Percentiles rank a stretch among this genome's conserved stretches.
phyloP scores from a whole-genome alignment of 2,329 filamentous ascomycete species.

The Gaeumannomyces sp. region DNA sequence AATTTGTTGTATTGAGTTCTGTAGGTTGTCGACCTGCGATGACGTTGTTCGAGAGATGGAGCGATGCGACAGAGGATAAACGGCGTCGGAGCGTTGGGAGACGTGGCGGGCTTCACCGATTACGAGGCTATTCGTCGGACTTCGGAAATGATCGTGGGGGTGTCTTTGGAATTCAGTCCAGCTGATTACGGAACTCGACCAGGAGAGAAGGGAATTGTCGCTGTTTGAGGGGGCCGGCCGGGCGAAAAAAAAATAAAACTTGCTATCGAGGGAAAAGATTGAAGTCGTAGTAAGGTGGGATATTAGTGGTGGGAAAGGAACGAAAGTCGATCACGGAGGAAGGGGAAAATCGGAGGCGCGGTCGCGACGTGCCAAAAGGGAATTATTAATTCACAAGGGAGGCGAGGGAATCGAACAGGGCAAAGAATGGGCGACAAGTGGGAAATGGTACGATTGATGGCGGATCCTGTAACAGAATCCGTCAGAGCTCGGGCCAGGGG shows the following conservation, averaged over 20 bases:
- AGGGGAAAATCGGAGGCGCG: not conserved
- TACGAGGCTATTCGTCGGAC: not conserved
- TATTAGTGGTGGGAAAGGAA: not conserved
- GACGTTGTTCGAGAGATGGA: not conserved
- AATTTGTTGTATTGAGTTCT: not conserved
- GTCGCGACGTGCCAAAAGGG: not conserved
- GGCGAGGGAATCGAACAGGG: not conserved
- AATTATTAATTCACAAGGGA: not conserved
- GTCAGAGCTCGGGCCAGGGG: slow-evolving; percentile 3
- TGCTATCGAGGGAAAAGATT: not conserved
- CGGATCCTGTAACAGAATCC: slow-evolving; percentile 7
- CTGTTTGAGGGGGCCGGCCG: not conserved
- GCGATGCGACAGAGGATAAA: not conserved
- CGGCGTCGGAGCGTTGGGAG: not conserved
- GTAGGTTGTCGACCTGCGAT: not conserved
- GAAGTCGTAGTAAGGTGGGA: not conserved
- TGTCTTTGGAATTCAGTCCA: not conserved
- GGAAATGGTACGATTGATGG: slow-evolving; percentile 9
- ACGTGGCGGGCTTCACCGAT: not conserved
- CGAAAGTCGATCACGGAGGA: slow-evolving; percentile 1
- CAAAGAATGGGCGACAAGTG: not conserved
- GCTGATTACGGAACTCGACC: not conserved
- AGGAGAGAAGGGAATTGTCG: not conserved
- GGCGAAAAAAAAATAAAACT: not conserved
- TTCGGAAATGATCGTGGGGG: not conserved